These are phyloP conservation scores for Mangifera indica DNA, from an alignment of 345 rosid genomes.

Conservation along the genomic window DNA sequence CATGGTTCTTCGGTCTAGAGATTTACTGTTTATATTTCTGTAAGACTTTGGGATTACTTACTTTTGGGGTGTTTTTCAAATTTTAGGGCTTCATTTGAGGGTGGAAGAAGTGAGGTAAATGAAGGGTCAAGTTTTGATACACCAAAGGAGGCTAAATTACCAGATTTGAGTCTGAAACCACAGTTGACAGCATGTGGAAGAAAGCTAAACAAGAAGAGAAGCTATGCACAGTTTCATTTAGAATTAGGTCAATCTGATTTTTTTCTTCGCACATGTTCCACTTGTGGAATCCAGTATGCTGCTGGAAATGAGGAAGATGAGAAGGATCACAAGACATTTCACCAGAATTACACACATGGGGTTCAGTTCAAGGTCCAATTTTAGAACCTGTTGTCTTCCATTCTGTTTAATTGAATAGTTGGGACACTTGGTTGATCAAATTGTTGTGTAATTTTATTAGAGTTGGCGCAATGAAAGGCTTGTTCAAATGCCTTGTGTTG, in stretches of 20 bases:
- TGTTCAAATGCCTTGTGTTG: slow-evolving; percentile 29
- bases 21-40: background rate
- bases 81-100: slow-evolving; percentile 8
- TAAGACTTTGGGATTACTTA: background rate
- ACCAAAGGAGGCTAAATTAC: slow-evolving; percentile 8
- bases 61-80: background rate
- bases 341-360: slow-evolving; percentile 62
- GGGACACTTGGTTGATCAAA: slow-evolving; percentile 6
- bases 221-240: slow-evolving; percentile 72
- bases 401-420: background rate
- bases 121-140: slow-evolving; percentile 18
- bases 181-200: slow-evolving; percentile 24
- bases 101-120: slow-evolving; percentile 18
- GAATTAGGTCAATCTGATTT: slow-evolving; percentile 92
- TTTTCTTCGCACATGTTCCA: slow-evolving; percentile 55
- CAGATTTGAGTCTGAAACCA: slow-evolving; percentile 20
- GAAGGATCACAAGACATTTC: slow-evolving; percentile 63
- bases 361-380: slow-evolving; percentile 68
- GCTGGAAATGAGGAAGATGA: slow-evolving; percentile 79
- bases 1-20: background rate
- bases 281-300: slow-evolving; percentile 60
- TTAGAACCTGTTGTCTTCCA: background rate
- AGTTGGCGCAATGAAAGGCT: slow-evolving; percentile 67
- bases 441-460: slow-evolving; percentile 36
- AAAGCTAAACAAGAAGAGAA: slow-evolving; percentile 61